These are phyloP conservation scores for Herpetomonas muscarum DNA, from an alignment of 208 protist genomes.

Conservation along the genomic window DNA sequence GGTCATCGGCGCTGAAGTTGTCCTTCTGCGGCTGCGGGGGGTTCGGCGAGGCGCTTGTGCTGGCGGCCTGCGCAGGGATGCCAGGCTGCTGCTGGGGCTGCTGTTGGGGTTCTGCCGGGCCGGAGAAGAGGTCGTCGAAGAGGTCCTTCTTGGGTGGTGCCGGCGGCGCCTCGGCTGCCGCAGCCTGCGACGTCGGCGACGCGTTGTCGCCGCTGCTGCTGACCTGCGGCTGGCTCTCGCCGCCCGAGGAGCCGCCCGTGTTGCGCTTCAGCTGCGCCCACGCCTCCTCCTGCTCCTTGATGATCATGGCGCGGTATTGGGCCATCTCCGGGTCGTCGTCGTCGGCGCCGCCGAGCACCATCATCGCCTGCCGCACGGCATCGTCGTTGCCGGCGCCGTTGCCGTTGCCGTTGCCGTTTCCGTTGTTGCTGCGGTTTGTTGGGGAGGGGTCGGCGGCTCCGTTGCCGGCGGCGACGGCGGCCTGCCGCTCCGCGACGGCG, in stretches of 20 bases:
- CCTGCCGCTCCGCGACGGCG: conserved; percentile 1
- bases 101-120: conserved; percentile 15
- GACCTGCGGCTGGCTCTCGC: conserved; percentile 1
- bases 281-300: conserved; percentile 71
- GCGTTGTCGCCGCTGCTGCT: conserved; percentile 2
- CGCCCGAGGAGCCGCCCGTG: too few relatives aligned
- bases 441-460: not conserved
- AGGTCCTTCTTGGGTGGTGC: conserved; percentile 41
- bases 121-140: conserved; percentile 74
- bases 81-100: conserved; percentile 6
- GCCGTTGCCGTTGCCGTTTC: conserved; percentile 1
- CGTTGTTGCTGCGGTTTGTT: not conserved
- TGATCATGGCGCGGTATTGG: conserved; percentile 43
- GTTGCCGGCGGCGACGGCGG: not conserved
- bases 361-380: conserved; percentile 46
- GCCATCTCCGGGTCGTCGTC: conserved; percentile 55
- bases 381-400: conserved; percentile 13
- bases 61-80: conserved; percentile 8
- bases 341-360: conserved; percentile 46
- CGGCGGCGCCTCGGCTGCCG: conserved; percentile 5
- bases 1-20: conserved; percentile 46
- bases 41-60: conserved; percentile 11
- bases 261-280: conserved; percentile 41
- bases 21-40: conserved; percentile 23
- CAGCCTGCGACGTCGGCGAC: not conserved